Percentiles rank a stretch among this genome's conserved stretches.
Evolutionary conservation across 2,329 filamentous ascomycete genomes (phyloP).

Genomic region (Aspergillus sp.): DNA sequence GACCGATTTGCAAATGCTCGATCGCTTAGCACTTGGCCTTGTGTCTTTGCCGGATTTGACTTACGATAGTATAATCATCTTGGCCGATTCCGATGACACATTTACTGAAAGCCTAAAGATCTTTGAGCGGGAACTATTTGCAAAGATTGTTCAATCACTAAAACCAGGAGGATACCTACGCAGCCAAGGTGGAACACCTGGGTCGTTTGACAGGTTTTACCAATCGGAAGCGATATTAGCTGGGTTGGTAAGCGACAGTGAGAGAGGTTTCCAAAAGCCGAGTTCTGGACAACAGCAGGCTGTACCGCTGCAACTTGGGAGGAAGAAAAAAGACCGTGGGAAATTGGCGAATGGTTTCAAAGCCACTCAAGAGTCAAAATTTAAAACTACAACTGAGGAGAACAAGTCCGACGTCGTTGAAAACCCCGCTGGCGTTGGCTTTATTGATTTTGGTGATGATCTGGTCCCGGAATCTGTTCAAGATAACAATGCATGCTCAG

Average conservation of each 20-base stretch:
- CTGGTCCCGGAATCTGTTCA: neutral
- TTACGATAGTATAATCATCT: constrained; percentile 78
- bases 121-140: constrained; percentile 62
- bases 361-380: constrained; percentile 21
- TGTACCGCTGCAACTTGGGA: constrained; percentile 59
- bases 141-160: constrained; percentile 53
- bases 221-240: constrained; percentile 76
- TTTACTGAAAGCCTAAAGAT: constrained; percentile 57
- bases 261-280: constrained; percentile 66
- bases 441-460: constrained; percentile 15
- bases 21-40: constrained; percentile 76
- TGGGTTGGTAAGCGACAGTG: constrained; percentile 58
- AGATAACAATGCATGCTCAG: constrained; percentile 33
- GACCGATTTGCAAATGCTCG: constrained; percentile 95
- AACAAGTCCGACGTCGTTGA: constrained; percentile 42
- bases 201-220: constrained; percentile 38
- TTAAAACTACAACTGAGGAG: constrained; percentile 11
- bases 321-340: constrained; percentile 47
- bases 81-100: constrained; percentile 68
- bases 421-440: neutral
- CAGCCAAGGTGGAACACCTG: constrained; percentile 11
- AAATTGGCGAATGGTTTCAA: constrained; percentile 25
- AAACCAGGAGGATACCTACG: constrained; percentile 1
- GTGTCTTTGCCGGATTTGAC: constrained; percentile 67
- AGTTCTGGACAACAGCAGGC: constrained; percentile 52